phyloP scores from a whole-genome alignment of 768 basidiomycete genomes.

The Rhizopogon vulgaris region DNA sequence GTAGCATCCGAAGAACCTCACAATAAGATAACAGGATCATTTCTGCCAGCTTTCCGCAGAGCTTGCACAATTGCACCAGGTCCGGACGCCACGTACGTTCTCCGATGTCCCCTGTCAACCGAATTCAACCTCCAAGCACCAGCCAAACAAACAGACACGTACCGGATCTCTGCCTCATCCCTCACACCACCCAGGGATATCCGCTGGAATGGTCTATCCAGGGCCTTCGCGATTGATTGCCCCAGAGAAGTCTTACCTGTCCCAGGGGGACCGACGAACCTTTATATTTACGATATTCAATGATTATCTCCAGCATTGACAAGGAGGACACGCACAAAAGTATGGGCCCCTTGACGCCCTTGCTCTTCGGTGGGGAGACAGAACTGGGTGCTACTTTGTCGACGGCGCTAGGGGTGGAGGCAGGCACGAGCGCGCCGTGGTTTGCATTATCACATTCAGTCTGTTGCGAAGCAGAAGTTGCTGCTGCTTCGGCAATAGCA shows the following conservation, averaged over 20 bases:
- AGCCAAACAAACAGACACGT: neutral
- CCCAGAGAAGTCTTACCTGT: slow-evolving; percentile 91
- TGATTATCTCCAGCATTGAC: neutral
- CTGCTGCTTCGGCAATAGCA: slow-evolving; percentile 21
- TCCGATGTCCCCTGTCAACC: slow-evolving; percentile 44
- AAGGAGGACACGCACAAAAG: slow-evolving; percentile 41
- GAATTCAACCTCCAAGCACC: slow-evolving; percentile 3
- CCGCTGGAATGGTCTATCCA: slow-evolving; percentile 83
- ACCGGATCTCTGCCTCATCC: slow-evolving; percentile 81
- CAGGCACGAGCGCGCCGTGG: slow-evolving; percentile 15
- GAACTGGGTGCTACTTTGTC: slow-evolving; percentile 4
- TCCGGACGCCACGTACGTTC: slow-evolving; percentile 90
- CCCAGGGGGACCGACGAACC: slow-evolving; percentile 88
- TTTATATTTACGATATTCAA: slow-evolving; percentile 16
- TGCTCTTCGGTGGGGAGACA: slow-evolving; percentile 16
- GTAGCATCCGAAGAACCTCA: slow-evolving; percentile 16
- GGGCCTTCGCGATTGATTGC: slow-evolving; percentile 77
- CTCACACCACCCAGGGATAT: slow-evolving; percentile 90
- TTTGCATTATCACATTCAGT: slow-evolving; percentile 13
- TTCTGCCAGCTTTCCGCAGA: slow-evolving; percentile 73
- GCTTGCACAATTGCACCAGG: slow-evolving; percentile 85
- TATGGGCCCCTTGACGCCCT: slow-evolving; percentile 63
- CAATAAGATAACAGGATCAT: slow-evolving; percentile 77
- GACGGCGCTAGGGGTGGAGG: slow-evolving; percentile 10
- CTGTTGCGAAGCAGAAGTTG: neutral